phyloP scores from a whole-genome alignment of 78 protist species.

The Bigelowiella natans region DNA sequence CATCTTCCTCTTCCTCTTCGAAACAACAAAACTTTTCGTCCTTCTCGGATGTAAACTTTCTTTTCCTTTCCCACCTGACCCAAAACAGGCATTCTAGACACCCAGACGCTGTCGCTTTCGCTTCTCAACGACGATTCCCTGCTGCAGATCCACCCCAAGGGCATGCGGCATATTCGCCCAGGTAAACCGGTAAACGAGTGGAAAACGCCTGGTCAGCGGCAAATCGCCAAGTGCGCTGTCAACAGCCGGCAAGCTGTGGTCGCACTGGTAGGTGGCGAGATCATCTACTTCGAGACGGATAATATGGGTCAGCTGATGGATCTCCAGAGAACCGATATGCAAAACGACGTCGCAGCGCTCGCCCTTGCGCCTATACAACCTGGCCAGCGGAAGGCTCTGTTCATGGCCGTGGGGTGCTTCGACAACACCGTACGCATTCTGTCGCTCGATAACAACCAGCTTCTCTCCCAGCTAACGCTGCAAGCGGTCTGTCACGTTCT shows the following conservation, averaged over 20 bases:
- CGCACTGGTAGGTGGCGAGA: slow-evolving; percentile 36
- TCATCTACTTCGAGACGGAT: not conserved
- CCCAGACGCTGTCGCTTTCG: slow-evolving; percentile 52
- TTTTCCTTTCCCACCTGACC: no score
- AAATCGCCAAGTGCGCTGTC: slow-evolving; percentile 37
- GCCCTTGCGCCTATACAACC: not conserved
- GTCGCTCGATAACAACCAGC: not conserved
- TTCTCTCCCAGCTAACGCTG: not conserved
- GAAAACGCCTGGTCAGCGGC: slow-evolving; percentile 58
- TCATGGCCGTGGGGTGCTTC: not conserved
- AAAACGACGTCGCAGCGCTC: not conserved
- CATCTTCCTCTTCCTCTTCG: no score
- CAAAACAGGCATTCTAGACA: no score
- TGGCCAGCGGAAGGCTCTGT: not conserved
- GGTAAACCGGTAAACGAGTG: slow-evolving; percentile 72
- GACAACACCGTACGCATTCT: slow-evolving; percentile 12
- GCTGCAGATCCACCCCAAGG: slow-evolving; percentile 60
- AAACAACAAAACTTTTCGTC: no score
- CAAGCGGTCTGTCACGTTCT: no score
- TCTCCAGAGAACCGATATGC: not conserved
- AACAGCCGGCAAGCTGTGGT: slow-evolving; percentile 65
- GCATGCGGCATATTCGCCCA: slow-evolving; percentile 63
- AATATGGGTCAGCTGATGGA: not conserved
- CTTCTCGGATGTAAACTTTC: no score
- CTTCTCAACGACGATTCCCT: slow-evolving; percentile 71